Conservation (phyloP, 495 filamentous ascomycete species). For the Talaromyces thailandensis region DNA sequence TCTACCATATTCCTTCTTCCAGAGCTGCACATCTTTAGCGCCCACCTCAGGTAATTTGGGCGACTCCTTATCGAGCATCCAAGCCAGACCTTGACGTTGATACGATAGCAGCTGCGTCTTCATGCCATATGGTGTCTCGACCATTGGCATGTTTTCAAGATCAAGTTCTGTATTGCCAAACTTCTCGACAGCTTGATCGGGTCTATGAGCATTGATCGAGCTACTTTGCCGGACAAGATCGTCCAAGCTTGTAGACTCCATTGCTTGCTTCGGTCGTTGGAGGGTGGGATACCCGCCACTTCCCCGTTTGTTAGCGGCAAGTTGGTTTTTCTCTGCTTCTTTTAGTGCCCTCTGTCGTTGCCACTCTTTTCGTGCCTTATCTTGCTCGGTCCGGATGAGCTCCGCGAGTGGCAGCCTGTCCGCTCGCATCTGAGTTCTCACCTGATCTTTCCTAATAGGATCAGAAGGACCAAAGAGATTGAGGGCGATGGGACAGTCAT, state of each 20-base stretch:
- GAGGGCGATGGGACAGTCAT: constrained; percentile 62
- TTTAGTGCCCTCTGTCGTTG: constrained; percentile 23
- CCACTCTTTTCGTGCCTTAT: constrained; percentile 12
- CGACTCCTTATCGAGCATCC: constrained; percentile 71
- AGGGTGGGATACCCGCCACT: constrained; percentile 16
- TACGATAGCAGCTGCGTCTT: constrained; percentile 65
- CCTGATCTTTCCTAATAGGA: constrained; percentile 29
- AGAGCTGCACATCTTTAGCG: constrained; percentile 67
- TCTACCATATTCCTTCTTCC: constrained; percentile 48
- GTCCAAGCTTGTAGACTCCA: constrained; percentile 36
- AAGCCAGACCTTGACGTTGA: constrained; percentile 75
- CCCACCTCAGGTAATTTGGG: constrained; percentile 54
- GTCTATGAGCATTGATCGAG: constrained; percentile 59
- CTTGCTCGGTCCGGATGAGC: constrained; percentile 25
- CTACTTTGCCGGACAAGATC: constrained; percentile 61
- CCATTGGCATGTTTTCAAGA: constrained; percentile 66
- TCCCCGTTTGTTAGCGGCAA: constrained; percentile 25
- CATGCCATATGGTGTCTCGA: constrained; percentile 53
- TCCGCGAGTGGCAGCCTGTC: constrained; percentile 48
- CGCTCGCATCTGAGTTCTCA: constrained; percentile 53
- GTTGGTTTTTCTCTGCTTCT: constrained; percentile 37
- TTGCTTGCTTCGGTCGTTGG: constrained; percentile 15
- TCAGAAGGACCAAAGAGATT: constrained; percentile 58
- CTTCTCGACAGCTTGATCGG: constrained; percentile 57
- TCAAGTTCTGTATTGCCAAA: constrained; percentile 61